Evolutionary conservation across 2,329 filamentous ascomycete genomes (phyloP).

Genomic region (Blastomyces parvus): DNA sequence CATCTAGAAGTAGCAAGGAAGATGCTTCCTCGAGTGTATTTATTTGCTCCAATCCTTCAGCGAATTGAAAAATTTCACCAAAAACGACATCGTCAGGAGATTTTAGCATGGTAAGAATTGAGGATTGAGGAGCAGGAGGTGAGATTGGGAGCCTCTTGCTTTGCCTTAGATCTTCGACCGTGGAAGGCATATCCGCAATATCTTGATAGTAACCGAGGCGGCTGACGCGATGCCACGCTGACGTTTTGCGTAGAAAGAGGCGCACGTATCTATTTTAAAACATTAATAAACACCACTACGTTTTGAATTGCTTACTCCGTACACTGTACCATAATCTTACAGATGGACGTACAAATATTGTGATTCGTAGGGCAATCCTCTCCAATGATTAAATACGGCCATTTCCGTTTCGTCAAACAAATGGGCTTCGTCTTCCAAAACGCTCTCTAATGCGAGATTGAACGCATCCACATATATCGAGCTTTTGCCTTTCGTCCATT

Average conservation of each 20-base stretch:
- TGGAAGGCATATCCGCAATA: conserved; percentile 61
- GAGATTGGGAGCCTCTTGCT: conserved; percentile 46
- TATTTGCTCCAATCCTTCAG: conserved; percentile 68
- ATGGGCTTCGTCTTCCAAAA: conserved; percentile 78
- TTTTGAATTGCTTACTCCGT: background rate
- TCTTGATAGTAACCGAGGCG: conserved; percentile 73
- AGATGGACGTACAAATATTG: conserved; percentile 66
- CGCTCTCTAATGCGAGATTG: conserved; percentile 81
- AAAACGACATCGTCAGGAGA: conserved; percentile 42
- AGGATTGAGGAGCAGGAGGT: conserved; percentile 23
- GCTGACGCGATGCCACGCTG: conserved; percentile 77
- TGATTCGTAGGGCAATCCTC: conserved; percentile 63
- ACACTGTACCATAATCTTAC: background rate
- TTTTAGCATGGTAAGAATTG: conserved; percentile 41
- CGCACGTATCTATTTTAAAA: conserved; percentile 62
- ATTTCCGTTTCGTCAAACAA: conserved; percentile 74
- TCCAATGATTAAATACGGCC: conserved; percentile 69
- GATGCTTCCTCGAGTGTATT: conserved; percentile 74
- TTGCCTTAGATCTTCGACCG: conserved; percentile 56
- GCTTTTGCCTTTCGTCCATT: conserved; percentile 66
- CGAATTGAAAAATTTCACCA: conserved; percentile 59
- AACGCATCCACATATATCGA: conserved; percentile 98
- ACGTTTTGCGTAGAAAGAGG: conserved; percentile 83
- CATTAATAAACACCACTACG: conserved; percentile 9
- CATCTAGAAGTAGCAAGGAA: conserved; percentile 71